These are phyloP conservation scores for Cryptococcus hybrid DNA, from an alignment of 1,284 basidiomycete species.

Conservation along the genomic window DNA sequence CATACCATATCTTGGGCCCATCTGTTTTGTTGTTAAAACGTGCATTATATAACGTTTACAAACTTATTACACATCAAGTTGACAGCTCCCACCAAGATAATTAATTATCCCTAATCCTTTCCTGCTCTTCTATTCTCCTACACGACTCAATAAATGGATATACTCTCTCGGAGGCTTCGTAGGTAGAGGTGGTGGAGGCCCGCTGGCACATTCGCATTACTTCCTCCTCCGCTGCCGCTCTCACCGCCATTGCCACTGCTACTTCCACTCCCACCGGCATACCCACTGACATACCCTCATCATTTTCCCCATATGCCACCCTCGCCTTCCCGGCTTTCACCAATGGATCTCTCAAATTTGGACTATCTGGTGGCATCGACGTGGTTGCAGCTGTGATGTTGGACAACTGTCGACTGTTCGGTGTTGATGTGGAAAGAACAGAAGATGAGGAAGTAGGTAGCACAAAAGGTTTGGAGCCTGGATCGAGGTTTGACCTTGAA, in stretches of 20 bases:
- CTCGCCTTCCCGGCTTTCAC: conserved; percentile 14
- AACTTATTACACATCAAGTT: too few relatives aligned
- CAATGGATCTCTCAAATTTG: conserved; percentile 7
- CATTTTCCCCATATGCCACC: neutral
- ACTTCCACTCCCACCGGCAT: neutral
- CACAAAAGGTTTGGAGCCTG: neutral
- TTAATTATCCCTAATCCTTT: too few relatives aligned
- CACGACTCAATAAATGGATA: conserved; percentile 32
- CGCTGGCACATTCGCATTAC: conserved; percentile 4
- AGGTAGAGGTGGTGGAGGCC: conserved; percentile 39
- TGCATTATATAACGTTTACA: too few relatives aligned
- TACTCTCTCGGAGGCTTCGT: conserved; percentile 43
- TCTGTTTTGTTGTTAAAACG: too few relatives aligned
- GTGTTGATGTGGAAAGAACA: conserved; percentile 8
- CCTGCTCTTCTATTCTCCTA: neutral
- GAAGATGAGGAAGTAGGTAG: conserved; percentile 1
- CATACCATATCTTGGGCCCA: too few relatives aligned
- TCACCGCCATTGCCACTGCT: neutral
- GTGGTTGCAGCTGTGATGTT: neutral
- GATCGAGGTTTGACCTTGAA: neutral
- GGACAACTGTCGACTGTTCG: neutral
- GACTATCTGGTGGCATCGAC: conserved; percentile 6
- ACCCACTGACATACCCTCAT: neutral
- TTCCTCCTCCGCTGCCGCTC: too few relatives aligned
- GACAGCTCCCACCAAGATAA: too few relatives aligned